Conservation (phyloP, 345 rosid species). For the Heritiera fomes region DNA sequence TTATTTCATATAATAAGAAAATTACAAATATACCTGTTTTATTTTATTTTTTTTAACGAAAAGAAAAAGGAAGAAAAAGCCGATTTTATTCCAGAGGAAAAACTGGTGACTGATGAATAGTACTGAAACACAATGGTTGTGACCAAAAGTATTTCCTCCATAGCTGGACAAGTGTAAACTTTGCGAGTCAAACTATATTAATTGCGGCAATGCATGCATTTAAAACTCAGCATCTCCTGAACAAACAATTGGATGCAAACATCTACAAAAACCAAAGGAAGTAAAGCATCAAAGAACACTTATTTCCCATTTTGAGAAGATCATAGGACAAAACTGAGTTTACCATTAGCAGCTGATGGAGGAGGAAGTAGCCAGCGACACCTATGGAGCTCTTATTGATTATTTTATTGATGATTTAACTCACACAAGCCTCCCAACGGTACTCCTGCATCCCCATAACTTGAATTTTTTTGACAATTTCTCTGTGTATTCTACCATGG, state of each 20-base stretch:
- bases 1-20: no score
- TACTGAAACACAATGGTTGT: constrained; percentile 1
- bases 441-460: not conserved
- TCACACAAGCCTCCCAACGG: not conserved
- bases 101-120: not conserved
- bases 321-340: not conserved
- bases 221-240: no score
- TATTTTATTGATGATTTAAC: not conserved
- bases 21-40: no score
- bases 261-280: not conserved
- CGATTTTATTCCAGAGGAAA: not conserved
- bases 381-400: not conserved
- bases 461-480: not conserved
- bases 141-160: not conserved
- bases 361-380: not conserved
- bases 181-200: not conserved
- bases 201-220: not conserved
- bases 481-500: not conserved
- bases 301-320: not conserved
- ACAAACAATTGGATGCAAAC: no score
- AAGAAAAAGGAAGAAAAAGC: not conserved
- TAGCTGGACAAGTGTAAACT: not conserved
- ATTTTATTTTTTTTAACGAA: no score
- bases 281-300: not conserved
- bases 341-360: not conserved